Base-by-base conservation (phyloP, 2,329 filamentous ascomycete species). In the Colletotrichum phormii region DNA sequence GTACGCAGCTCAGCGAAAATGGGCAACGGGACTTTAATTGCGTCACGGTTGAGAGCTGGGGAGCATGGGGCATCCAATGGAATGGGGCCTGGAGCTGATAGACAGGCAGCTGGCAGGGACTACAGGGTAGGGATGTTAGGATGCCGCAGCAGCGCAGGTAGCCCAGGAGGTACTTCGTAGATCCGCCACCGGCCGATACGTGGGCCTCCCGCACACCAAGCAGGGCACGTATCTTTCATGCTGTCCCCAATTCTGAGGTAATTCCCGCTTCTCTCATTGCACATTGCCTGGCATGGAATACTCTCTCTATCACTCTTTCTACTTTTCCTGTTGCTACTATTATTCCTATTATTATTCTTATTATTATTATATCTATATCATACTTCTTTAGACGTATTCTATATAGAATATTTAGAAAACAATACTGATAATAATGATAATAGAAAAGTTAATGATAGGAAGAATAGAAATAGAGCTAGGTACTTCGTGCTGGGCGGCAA, bases 21-120 rank as follows among this genome's bases (percentile, higher is more conserved):
- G 68, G 61, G 60, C 66, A 46, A 65, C 60, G 61, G 70, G 71
- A 46, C 66, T 71, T 62, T 65, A 57, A 73, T 73, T 73, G 71
- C 71, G 71, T 73, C 71, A 73, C 71, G 63, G 66, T 53, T 64
- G 29, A 31, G 59, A 61, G 61, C 31, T 69, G 59, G 64, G 24
- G 42, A 49, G 42, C 18, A 49, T 49, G 42, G 42, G 18, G 42
- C 42, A 49, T 49, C 42, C 42, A 49, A 49, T 49, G 42, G 42
- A 49, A 49, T 49, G 18, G 18, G 18, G 42, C 18, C 42, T 49
- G 2, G 42, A 49, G 42, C 42, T 42, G 18, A 49, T n/a, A 49
- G 18, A 49, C 42, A 49, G 18, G 42, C 42, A 49, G 35, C 66
- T 29, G 15, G 51, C 31, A 54, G 24, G 60, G 29, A 24, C 22